Evolutionary conservation across 2,329 filamentous ascomycete genomes (phyloP), one percentile per base, ranked within the genome.

Genomic region (Fusarium sp.): DNA sequence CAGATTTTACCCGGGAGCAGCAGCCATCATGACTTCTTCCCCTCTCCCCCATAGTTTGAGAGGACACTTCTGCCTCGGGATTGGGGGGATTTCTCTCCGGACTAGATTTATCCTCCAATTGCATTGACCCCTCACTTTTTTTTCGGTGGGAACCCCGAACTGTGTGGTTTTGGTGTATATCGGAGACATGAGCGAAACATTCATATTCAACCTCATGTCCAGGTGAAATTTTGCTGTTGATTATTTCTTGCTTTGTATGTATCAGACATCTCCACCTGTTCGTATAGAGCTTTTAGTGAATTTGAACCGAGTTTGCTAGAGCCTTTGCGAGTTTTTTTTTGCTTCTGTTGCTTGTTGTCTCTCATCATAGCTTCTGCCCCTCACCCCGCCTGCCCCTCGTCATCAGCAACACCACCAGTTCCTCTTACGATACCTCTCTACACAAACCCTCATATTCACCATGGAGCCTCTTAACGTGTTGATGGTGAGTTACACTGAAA

Each of bases 381-480:
- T 65, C 66, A 27, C 64, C 64, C 66, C 67, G 56, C 70, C 63
- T 58, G 42, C 67, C 56, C 63, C 66, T 68, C 62, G 33, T 65
- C 58, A 50, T 63, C 36, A 46, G 25, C 60, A 50, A 18, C 50
- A 33, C n/a, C 16, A 33, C 31, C 31, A 33, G 14, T 11, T 54
- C 49, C 16, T 16, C 29, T 53, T 51, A 14, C 65, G 44, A 62
- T 58, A 33, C 27, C n/a, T 27, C 16, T 36, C 49, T 14, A 9
- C 18, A 25, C 23, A 55, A 38, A 23, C n/a, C 2, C 27, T 58
- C 27, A 27, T 10, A 61, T 36, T 50, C 72, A 79, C 42, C 25
- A 88, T 87, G 85, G 83, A 86, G 72, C 86, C 87, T 70, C 84
- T 90, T 67, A 90, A 87, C 72, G 89, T 91, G 72, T 83, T 91